Base-by-base conservation (phyloP, 805 yeast species). In the Monosporozyma yasuniensis region DNA sequence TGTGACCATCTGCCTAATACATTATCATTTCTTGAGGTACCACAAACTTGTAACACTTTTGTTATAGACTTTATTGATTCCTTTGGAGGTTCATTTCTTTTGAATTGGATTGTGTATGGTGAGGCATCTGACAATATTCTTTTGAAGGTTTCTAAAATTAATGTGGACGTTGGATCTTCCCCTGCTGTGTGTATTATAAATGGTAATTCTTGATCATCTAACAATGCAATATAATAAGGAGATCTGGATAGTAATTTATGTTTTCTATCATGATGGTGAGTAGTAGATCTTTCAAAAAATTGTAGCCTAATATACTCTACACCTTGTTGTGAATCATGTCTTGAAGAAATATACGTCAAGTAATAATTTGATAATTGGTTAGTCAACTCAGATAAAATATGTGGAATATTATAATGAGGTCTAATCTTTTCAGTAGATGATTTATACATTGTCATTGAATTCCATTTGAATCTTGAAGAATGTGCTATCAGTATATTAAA, bases 1-100 rank as follows among this genome's bases (percentile, higher is more conserved):
- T 83, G 77, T 0, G 78, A 61, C 95, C 95, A 87, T 7, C 78
- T 72, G 0, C 91, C 95, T 49, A 83, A 59, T 9, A 89, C 73
- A 27, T 76, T 69, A 0, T 83, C 73, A 56, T 77, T 77, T 47
- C 90, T 67, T 0, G 89, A 80, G 21, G 73, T 74, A 3, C 90
- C 89, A 50, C 77, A 73, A 12, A 81, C 58, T 2, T 81, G 69
- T 54, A 76, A 79, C 70, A 80, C 76, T 0, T 83, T 70, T 39
- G 77, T 78, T 37, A 84, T 61, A 1, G 82, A 77, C 50, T 61
- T 64, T 22, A 70, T 71, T 34, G 69, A 78, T 54, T 54, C 57
- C 39, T 60, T 77, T 5, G 25, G 25, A 5, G 42, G n/a, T 42
- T 59, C 60, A 44, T 62, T 65, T 21, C 52, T 61, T 11, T 69